Base-by-base conservation (phyloP, 345 rosid genomes). In the Conringia planisiliqua region DNA sequence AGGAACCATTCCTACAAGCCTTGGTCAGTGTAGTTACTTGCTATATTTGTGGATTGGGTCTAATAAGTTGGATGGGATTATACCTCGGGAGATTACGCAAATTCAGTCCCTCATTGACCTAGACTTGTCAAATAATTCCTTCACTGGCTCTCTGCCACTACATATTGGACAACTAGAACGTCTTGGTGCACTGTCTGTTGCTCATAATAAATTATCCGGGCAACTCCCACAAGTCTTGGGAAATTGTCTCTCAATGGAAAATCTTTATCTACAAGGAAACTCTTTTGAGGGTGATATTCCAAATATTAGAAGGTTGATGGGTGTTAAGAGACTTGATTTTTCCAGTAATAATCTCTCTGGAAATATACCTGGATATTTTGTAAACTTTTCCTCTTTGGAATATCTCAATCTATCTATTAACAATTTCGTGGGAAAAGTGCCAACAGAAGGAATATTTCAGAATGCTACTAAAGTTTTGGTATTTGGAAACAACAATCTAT, bases 321-420 rank as follows among this genome's bases (percentile, higher is more conserved):
- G 58, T 0, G 5, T 47, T 6, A 60, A 26, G 7, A 2, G 0
- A 12, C 0, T 60, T 30, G 68, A 60, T 46, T 20, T 59, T 0
- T 71, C 75, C 6, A 44, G 14, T 0, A 72, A 72, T 16, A 4
- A 26, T 17, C 16, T 72, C 11, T 72, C 22, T 36, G 70, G 70
- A 16, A 16, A 13, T 3, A 51, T 72, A 17, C 76, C 76, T 51
- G 33, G 4, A 27, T 72, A 72, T 17, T 72, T 32, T 29, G 62
- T n/a, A 17, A 71, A 71, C 36, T 46, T 71, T 6, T 59, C 74
- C 3, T 0, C 0, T 5, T 36, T 71, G 38, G 4, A 33, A 2
- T 14, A 22, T 71, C 59, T 71, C 17, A 59, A 71, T 71, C 36
- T 71, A 5, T 59, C 75, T 0, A 0, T 59, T 0, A 60, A 71